These are phyloP conservation scores for Cyphellophora europaea DNA, from an alignment of 2,329 filamentous ascomycete genomes.

Conservation along the genomic window DNA sequence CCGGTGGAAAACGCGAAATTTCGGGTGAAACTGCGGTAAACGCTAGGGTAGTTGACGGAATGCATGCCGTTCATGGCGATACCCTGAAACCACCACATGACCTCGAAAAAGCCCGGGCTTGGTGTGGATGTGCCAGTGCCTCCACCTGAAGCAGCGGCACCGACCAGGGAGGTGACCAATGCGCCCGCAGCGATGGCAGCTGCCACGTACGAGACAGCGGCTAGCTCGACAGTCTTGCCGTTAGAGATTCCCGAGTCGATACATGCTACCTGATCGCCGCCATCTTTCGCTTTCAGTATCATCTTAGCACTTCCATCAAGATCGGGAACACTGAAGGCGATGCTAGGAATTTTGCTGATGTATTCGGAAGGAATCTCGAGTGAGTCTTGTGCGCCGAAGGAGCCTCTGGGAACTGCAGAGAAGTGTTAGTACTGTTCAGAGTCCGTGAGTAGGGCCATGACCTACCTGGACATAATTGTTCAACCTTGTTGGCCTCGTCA, in stretches of 20 bases:
- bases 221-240: constrained; percentile 68
- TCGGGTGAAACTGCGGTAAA: constrained; percentile 82
- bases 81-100: constrained; percentile 83
- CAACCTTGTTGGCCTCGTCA: constrained; percentile 53
- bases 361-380: constrained; percentile 64
- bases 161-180: constrained; percentile 61
- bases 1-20: constrained; percentile 92
- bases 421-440: constrained; percentile 17
- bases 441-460: neutral
- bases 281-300: constrained; percentile 56
- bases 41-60: constrained; percentile 73
- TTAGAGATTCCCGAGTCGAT: constrained; percentile 75
- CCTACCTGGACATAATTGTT: constrained; percentile 72
- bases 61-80: constrained; percentile 96
- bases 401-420: constrained; percentile 58
- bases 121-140: constrained; percentile 53
- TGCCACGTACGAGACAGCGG: constrained; percentile 73
- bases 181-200: constrained; percentile 80
- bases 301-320: constrained; percentile 79
- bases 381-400: constrained; percentile 62
- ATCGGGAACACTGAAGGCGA: constrained; percentile 86
- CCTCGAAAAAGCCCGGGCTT: constrained; percentile 77
- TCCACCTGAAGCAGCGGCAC: constrained; percentile 55
- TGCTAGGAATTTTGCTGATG: constrained; percentile 67
- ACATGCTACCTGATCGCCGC: constrained; percentile 62